Conservation (phyloP, 768 basidiomycete species). For the Mycena epipterygia region DNA sequence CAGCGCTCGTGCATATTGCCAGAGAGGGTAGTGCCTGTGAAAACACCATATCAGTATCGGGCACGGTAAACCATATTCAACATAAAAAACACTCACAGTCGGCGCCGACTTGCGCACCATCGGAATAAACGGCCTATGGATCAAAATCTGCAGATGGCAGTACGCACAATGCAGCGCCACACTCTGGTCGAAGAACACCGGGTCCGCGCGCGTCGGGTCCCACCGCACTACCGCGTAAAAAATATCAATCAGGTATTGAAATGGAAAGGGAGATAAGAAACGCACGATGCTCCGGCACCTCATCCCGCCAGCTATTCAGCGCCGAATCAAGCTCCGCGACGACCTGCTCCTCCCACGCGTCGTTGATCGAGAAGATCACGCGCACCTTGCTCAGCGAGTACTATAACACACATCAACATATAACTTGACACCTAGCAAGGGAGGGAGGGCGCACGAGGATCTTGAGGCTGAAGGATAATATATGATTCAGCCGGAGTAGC, state of each 20-base stretch:
- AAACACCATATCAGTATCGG: neutral
- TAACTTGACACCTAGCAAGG: too few relatives aligned
- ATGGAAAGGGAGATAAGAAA: slow-evolving; percentile 57
- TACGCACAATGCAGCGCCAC: slow-evolving; percentile 64
- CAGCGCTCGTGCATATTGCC: slow-evolving; percentile 88
- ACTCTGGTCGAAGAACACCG: slow-evolving; percentile 67
- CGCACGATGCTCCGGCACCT: slow-evolving; percentile 55
- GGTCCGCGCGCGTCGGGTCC: slow-evolving; percentile 54
- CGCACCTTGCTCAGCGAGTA: slow-evolving; percentile 79
- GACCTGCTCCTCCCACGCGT: slow-evolving; percentile 71
- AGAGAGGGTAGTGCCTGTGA: slow-evolving; percentile 66
- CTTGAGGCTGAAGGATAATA: slow-evolving; percentile 70
- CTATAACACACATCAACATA: slow-evolving; percentile 37
- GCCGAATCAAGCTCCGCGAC: slow-evolving; percentile 83
- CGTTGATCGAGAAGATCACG: slow-evolving; percentile 60
- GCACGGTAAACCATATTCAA: too few relatives aligned
- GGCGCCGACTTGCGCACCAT: slow-evolving; percentile 64
- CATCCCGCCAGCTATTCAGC: slow-evolving; percentile 74
- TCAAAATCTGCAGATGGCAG: slow-evolving; percentile 72
- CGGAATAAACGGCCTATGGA: slow-evolving; percentile 87
- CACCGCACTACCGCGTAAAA: slow-evolving; percentile 52
- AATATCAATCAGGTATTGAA: neutral
- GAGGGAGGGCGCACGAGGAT: slow-evolving; percentile 57
- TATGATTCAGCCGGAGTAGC: slow-evolving; percentile 68
- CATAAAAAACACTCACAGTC: slow-evolving; percentile 23